These are phyloP conservation scores for Cercophora scortea DNA, from an alignment of 495 filamentous ascomycete species.

Conservation along the genomic window DNA sequence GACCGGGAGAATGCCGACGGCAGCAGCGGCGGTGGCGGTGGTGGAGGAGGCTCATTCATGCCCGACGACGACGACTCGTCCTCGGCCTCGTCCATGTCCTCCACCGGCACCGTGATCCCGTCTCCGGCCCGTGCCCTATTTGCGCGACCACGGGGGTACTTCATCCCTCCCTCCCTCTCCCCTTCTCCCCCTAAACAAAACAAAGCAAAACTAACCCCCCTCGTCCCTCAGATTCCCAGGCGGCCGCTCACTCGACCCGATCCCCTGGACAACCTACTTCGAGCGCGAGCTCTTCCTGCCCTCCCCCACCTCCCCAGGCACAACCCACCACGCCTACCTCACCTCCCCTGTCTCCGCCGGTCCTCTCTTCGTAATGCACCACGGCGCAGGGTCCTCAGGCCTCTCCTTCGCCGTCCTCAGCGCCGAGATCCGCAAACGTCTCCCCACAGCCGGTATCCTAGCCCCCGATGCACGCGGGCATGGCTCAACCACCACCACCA, in stretches of 20 bases:
- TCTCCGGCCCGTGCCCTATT: conserved; percentile 67
- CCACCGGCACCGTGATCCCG: conserved; percentile 81
- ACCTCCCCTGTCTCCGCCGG: conserved; percentile 52
- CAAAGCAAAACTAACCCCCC: too few relatives aligned
- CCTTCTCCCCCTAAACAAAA: background rate
- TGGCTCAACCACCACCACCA: conserved; percentile 50
- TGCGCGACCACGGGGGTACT: conserved; percentile 58
- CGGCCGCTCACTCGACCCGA: conserved; percentile 40
- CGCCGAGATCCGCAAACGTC: conserved; percentile 62
- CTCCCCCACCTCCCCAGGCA: conserved; percentile 3
- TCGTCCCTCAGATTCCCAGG: conserved; percentile 20
- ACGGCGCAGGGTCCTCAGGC: conserved; percentile 48
- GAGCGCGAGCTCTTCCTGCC: conserved; percentile 69
- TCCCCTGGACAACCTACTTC: conserved; percentile 89
- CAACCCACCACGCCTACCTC: conserved; percentile 79
- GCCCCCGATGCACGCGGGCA: conserved; percentile 82
- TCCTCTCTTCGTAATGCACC: conserved; percentile 53
- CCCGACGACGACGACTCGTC: conserved; percentile 61
- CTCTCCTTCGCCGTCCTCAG: conserved; percentile 58
- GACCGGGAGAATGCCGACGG: conserved; percentile 13
- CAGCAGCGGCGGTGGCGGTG: background rate
- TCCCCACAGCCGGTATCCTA: conserved; percentile 77
- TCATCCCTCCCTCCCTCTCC: conserved; percentile 10
- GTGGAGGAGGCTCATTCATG: too few relatives aligned
- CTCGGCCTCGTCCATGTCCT: conserved; percentile 70